Conservation (phyloP, 2,329 filamentous ascomycete genomes). For the Akanthomyces dipterigenus region DNA sequence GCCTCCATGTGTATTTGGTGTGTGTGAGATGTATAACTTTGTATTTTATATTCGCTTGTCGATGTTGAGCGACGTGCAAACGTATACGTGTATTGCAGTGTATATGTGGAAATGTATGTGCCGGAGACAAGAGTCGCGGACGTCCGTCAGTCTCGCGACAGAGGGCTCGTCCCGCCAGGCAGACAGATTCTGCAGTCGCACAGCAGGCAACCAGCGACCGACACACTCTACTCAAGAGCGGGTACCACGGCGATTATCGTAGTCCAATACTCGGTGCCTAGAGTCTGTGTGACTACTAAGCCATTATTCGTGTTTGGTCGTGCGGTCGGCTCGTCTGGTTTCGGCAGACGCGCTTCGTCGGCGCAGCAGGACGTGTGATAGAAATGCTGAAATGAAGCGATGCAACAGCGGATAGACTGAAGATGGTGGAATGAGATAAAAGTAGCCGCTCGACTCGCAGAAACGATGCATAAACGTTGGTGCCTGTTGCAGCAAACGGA, state of each 20-base stretch:
- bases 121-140: background rate
- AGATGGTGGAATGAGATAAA: background rate
- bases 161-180: background rate
- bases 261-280: constrained; percentile 1
- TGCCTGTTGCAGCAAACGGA: background rate
- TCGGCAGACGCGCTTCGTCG: background rate
- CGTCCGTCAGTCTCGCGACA: background rate
- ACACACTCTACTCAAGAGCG: background rate
- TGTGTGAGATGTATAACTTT: background rate
- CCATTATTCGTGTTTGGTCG: background rate
- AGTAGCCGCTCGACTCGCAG: background rate
- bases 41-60: background rate
- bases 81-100: background rate
- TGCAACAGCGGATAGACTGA: background rate
- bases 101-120: background rate
- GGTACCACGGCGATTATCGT: background rate
- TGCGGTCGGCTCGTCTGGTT: background rate
- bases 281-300: background rate
- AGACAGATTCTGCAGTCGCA: background rate
- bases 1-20: constrained; percentile 37
- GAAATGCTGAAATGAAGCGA: too few species aligned
- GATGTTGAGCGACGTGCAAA: background rate
- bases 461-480: background rate
- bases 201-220: background rate
- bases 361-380: background rate